Base-by-base conservation (phyloP, 2,329 filamentous ascomycete species). In the Clonostachys chloroleuca region DNA sequence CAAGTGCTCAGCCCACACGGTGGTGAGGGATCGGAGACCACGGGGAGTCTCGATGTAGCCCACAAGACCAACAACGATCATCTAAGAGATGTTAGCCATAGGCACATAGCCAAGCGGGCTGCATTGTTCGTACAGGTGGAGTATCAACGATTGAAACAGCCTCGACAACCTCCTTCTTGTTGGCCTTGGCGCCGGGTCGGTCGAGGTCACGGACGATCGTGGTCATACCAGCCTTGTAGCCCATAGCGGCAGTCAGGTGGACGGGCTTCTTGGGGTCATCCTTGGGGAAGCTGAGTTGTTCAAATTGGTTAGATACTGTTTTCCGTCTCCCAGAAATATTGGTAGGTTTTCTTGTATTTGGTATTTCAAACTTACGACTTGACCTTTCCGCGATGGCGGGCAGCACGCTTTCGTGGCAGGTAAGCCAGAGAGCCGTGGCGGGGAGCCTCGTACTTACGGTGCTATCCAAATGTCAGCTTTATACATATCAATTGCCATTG, bases 171-270 rank as follows among this genome's bases (percentile, higher is more conserved):
- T 97, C 86, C 85, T 97, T 91, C 90, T 97, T 97, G 89, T 99
- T 91, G 77, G 94, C 84, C 86, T 99, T 99, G 67, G 94, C 94
- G 76, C 94, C 94, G 60, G 94, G 94, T 77, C 94, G 89, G 85
- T 99, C 94, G 75, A 97, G 84, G 77, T 96, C 92, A 78, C 94
- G 92, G 73, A 99, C 94, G 76, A 97, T 94, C 67, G 94, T 99
- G 75, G 91, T 96, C 94, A 99, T 99, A 75, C 94, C 94, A 72
- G 94, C 94, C 90, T 99, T 99, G 87, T 99, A 99, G 74, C 94
- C 94, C 86, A 97, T 92, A 68, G 90, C 78, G 68, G 94, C 94
- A 57, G 94, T 99, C 67, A 99, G 85, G 84, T 99, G 94, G 74
- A 96, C 90, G 67, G 92, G 89, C 87, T 97, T 95, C 89, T 97